A percentile compares a stretch with the other conserved stretches of the same genome.
Conservation (phyloP, 73 alveolate genomes). For the Vitrella brassicaformis region DNA sequence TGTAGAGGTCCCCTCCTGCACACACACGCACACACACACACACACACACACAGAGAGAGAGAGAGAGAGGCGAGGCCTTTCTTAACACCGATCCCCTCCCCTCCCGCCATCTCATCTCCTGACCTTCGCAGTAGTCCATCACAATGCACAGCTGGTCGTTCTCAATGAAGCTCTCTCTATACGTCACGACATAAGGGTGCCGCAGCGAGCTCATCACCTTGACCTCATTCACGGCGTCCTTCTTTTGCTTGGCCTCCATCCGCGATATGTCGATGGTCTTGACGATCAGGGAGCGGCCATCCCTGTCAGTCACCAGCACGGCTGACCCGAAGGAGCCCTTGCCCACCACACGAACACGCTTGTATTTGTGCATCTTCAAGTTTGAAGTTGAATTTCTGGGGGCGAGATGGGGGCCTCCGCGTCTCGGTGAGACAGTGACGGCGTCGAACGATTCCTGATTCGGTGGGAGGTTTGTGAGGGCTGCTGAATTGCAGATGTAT, state of each 20-base stretch:
- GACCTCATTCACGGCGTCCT: conserved; percentile 38
- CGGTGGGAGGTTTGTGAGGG: no score
- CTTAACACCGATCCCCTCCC: not conserved
- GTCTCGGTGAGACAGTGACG: no score
- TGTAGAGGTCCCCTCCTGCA: not conserved
- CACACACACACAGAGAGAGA: not conserved
- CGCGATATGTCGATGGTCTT: not conserved
- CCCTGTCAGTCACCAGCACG: no score
- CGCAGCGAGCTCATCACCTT: conserved; percentile 57
- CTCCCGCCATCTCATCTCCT: not conserved
- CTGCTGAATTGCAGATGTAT: no score
- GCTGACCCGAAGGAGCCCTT: no score
- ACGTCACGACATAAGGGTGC: conserved; percentile 79
- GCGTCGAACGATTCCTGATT: no score
- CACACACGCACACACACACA: not conserved
- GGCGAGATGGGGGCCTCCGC: no score
- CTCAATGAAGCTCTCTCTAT: conserved; percentile 70
- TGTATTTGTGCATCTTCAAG: no score
- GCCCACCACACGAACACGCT: no score
- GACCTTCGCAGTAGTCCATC: conserved; percentile 26
- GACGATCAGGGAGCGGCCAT: no score
- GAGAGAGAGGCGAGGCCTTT: not conserved
- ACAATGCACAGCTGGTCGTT: conserved; percentile 52
- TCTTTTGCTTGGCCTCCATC: not conserved
- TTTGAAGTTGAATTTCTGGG: no score